A percentile compares a stretch with the other conserved stretches of the same genome.
phyloP scores from a whole-genome alignment of 306 rosid genomes.

The Abrus pulchellus region DNA sequence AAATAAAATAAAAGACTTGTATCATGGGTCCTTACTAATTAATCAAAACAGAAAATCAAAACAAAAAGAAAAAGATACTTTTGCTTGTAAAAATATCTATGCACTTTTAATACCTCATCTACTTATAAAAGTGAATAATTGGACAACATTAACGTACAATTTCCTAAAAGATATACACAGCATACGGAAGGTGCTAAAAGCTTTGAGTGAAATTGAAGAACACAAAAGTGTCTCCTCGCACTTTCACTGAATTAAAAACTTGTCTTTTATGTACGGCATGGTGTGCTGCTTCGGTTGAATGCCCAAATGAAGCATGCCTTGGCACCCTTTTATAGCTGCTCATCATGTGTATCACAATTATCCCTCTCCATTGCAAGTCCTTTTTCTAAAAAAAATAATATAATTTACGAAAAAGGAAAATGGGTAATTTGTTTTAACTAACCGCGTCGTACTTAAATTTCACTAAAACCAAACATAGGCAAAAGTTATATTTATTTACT shows the following conservation, averaged over 20 bases:
- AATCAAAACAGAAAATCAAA: neutral
- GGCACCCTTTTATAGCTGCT: conserved; percentile 37
- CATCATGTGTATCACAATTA: neutral
- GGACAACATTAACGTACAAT: too few species aligned
- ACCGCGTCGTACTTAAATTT: too few species aligned
- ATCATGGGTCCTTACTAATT: neutral
- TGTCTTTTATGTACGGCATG: neutral
- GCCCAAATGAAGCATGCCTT: conserved; percentile 6
- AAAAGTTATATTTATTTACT: neutral
- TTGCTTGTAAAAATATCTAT: too few species aligned
- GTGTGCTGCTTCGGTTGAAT: neutral
- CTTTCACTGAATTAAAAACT: neutral
- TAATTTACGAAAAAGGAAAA: too few species aligned
- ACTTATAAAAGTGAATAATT: too few species aligned
- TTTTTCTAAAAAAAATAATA: too few species aligned
- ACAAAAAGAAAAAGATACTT: neutral
- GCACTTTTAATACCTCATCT: too few species aligned
- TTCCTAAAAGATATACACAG: too few species aligned
- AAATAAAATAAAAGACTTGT: neutral
- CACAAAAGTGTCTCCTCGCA: neutral
- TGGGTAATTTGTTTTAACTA: too few species aligned
- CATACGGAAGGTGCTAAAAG: neutral
- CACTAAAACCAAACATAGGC: too few species aligned
- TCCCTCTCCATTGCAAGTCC: too few species aligned
- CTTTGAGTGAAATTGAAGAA: conserved; percentile 25